Evolutionary conservation across 176 grass and related monocot genomes (phyloP).

Genomic region (Oryza australiensis): DNA sequence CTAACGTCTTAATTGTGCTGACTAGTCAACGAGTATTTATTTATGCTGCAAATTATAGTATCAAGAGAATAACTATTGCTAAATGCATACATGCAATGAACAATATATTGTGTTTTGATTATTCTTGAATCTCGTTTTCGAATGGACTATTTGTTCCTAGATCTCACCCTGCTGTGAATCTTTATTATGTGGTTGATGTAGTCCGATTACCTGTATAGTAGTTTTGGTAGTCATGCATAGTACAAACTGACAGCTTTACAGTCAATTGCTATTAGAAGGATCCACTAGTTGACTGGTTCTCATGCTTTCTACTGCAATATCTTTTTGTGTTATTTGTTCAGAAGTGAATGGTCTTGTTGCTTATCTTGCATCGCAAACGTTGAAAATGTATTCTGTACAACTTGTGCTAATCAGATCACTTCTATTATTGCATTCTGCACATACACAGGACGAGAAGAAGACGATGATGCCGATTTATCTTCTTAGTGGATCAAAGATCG

Average conservation of each 20-base stretch:
- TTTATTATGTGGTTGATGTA: background rate
- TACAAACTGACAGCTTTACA: background rate
- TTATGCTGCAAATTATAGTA: background rate
- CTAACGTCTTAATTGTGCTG: background rate
- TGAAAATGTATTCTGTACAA: background rate
- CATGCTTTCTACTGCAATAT: background rate
- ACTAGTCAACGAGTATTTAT: no score
- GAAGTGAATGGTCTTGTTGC: background rate
- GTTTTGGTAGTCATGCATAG: background rate
- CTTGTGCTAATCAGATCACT: conserved; percentile 8
- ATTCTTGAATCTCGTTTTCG: background rate
- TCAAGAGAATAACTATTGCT: background rate
- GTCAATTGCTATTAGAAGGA: background rate
- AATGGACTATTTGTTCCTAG: background rate
- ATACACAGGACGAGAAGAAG: conserved; percentile 57
- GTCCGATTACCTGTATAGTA: background rate
- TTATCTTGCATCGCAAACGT: no score
- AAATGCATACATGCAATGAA: background rate
- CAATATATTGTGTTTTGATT: background rate
- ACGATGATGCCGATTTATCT: background rate
- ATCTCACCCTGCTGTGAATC: background rate
- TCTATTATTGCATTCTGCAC: background rate
- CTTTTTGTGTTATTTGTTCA: background rate
- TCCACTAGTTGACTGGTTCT: background rate
- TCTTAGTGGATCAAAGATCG: no score